Conservation (phyloP, 208 protist genomes). For the Crithidia thermophila region DNA sequence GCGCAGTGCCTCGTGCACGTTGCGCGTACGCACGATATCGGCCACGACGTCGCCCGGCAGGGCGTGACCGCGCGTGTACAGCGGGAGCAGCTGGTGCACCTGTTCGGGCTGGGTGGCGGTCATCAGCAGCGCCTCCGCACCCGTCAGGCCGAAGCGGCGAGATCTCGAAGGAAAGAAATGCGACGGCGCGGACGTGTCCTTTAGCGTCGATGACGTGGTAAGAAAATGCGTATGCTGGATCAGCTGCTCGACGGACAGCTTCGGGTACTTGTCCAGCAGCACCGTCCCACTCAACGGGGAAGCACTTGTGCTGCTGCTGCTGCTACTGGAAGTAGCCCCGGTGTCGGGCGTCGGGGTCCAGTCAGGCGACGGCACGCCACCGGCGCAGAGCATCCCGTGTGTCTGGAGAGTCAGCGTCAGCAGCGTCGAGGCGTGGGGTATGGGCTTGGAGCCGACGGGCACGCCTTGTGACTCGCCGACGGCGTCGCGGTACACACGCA, state of each 20-base stretch:
- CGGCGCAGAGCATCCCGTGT: constrained; percentile 59
- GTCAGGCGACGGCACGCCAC: constrained; percentile 53
- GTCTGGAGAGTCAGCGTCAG: constrained; percentile 67
- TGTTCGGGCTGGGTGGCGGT: constrained; percentile 53
- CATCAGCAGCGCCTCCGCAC: constrained; percentile 57
- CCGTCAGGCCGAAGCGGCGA: constrained; percentile 55
- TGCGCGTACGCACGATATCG: constrained; percentile 54
- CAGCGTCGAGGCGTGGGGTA: constrained; percentile 52
- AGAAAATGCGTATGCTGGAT: too few species aligned
- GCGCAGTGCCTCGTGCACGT: constrained; percentile 58
- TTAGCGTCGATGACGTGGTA: too few species aligned
- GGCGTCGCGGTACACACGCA: constrained; percentile 16
- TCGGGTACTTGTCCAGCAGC: constrained; percentile 59
- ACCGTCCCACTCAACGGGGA: constrained; percentile 5
- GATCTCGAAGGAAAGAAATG: constrained; percentile 35
- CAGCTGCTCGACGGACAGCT: constrained; percentile 45
- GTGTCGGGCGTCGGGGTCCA: constrained; percentile 39
- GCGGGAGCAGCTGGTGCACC: constrained; percentile 61
- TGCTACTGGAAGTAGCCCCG: not conserved
- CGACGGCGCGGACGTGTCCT: not conserved
- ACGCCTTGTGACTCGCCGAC: not conserved
- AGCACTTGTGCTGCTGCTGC: not conserved
- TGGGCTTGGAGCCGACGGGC: constrained; percentile 17
- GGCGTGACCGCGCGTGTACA: constrained; percentile 60
- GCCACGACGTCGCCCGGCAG: constrained; percentile 45